Conservation (phyloP, 345 rosid genomes). For the Lepidium didymum region DNA sequence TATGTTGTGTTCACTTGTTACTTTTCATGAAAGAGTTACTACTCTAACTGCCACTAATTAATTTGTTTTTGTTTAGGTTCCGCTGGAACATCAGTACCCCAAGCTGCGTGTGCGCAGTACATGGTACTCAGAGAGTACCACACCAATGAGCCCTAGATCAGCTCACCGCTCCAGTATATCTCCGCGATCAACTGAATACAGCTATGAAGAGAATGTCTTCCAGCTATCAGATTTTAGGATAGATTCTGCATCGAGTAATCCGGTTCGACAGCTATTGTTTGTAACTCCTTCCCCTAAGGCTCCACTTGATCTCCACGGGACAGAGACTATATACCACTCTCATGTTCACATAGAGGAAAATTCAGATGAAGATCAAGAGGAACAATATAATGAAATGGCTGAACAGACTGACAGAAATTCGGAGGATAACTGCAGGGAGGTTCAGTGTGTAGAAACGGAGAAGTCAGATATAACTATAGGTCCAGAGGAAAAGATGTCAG, state of each 20-base stretch:
- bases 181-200: constrained; percentile 47
- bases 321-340: constrained; percentile 11
- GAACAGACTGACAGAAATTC: constrained; percentile 35
- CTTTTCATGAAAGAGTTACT: not conserved
- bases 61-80: constrained; percentile 37
- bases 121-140: constrained; percentile 44
- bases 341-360: constrained; percentile 28
- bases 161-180: constrained; percentile 42
- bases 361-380: constrained; percentile 23
- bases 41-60: not conserved
- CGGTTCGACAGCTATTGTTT: constrained; percentile 31
- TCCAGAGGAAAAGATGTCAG: constrained; percentile 25
- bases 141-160: constrained; percentile 32
- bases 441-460: constrained; percentile 50
- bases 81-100: constrained; percentile 46
- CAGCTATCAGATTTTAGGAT: constrained; percentile 46
- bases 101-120: constrained; percentile 52
- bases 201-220: constrained; percentile 49
- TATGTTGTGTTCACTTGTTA: not conserved
- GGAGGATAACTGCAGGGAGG: constrained; percentile 47
- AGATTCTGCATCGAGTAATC: constrained; percentile 24
- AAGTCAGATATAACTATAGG: constrained; percentile 25
- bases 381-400: constrained; percentile 21
- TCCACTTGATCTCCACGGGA: not conserved
- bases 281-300: constrained; percentile 9